phyloP scores from a whole-genome alignment of 805 yeast species.

The Pichia exigua region DNA sequence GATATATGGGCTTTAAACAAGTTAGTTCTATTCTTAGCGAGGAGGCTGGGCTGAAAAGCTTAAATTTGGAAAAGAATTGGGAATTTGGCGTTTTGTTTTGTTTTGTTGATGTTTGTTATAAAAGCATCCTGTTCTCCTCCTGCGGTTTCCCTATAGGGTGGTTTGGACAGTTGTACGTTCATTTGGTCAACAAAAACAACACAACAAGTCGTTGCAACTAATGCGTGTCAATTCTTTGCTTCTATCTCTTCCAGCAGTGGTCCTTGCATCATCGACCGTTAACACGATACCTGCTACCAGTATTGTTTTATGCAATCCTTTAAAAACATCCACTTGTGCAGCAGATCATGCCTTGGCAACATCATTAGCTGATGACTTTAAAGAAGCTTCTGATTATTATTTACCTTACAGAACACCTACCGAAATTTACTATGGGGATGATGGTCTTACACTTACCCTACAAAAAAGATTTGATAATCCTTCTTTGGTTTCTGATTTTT shows the following conservation, averaged over 20 bases:
- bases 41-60: neutral
- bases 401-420: constrained; percentile 39
- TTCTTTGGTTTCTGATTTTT: constrained; percentile 64
- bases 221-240: neutral
- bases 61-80: too few relatives aligned
- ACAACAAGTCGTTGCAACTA: too few relatives aligned
- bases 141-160: too few relatives aligned
- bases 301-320: constrained; percentile 27
- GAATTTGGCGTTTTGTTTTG: neutral
- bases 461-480: constrained; percentile 69
- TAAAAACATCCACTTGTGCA: constrained; percentile 22
- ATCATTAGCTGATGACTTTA: constrained; percentile 45
- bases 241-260: neutral
- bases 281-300: constrained; percentile 13
- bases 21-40: neutral
- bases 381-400: constrained; percentile 33
- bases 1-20: too few relatives aligned
- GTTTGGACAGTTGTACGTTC: too few relatives aligned
- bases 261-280: neutral
- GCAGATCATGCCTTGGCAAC: constrained; percentile 57
- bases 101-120: neutral
- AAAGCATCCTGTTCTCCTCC: neutral
- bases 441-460: constrained; percentile 59
- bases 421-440: constrained; percentile 36
- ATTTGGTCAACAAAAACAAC: neutral